Evolutionary conservation across 2,329 filamentous ascomycete species (phyloP).

Genomic region (Talaromyces sp.): DNA sequence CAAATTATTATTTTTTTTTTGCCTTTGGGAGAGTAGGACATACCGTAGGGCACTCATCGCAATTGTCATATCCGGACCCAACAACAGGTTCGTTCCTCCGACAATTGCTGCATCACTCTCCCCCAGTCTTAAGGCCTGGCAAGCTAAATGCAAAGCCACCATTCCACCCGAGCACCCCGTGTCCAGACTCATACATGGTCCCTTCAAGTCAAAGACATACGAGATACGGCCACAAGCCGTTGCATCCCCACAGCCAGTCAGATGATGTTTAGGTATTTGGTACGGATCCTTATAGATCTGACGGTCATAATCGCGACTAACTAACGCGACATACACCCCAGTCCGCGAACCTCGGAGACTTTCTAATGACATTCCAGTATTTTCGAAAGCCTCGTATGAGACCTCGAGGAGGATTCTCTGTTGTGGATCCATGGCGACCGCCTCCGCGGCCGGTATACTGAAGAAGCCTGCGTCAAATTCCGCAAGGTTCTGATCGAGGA

Average conservation of each 20-base stretch:
- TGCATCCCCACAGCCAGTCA: background rate
- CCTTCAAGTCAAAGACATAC: slow-evolving; percentile 40
- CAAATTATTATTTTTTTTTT: too few species aligned
- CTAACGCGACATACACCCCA: background rate
- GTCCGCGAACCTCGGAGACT: background rate
- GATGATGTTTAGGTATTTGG: background rate
- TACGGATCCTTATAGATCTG: background rate
- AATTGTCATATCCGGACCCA: slow-evolving; percentile 26
- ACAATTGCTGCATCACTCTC: slow-evolving; percentile 28
- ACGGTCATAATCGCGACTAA: background rate
- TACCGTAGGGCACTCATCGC: background rate
- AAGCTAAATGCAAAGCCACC: slow-evolving; percentile 35
- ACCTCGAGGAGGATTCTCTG: background rate
- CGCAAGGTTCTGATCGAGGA: too few species aligned
- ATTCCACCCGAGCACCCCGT: slow-evolving; percentile 48
- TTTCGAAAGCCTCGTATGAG: background rate
- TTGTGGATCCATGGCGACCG: background rate
- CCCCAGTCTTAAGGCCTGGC: slow-evolving; percentile 28
- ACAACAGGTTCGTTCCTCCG: slow-evolving; percentile 25
- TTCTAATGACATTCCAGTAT: background rate
- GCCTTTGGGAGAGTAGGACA: background rate
- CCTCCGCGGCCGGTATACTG: too few species aligned
- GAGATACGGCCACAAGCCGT: slow-evolving; percentile 20
- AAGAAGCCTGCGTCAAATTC: too few species aligned
- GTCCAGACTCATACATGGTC: slow-evolving; percentile 45